Base-by-base conservation (phyloP, 306 rosid genomes). In the Cicer pinnatifidum region DNA sequence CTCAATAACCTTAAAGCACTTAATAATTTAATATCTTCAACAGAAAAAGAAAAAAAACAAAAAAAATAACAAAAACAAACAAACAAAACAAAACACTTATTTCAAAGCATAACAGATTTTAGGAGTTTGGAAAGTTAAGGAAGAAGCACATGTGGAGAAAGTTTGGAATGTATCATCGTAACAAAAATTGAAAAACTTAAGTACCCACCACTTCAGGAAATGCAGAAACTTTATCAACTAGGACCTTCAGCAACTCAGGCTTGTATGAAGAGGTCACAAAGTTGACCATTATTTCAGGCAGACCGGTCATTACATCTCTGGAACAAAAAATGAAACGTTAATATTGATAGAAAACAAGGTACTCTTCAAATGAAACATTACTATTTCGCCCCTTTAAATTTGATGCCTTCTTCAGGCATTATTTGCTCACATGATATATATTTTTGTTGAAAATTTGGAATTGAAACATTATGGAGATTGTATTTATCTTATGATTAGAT, bases 181-280 rank as follows among this genome's bases (percentile, higher is more conserved):
- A 48, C 16, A 40, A 79, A 74, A 44, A 58, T 16, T 80, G 54
- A 52, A 50, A 75, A 73, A 53, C 23, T 8, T 11, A n/a, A 57
- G 59, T 62, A 87, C 98, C 60, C 56, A 93, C 98, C 98, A 93
- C 98, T 91, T 88, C 98, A 71, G 96, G 91, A 77, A 91, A 79
- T 13, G 63, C 82, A 59, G 89, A 81, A 82, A 89, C 82, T 86
- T 82, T 90, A 76, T 88, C 85, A 46, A 89, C 88, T 40, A 93
- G 82, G 75, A 90, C 87, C 86, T 77, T 75, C 82, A 93, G 89
- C 75, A 86, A 83, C 68, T 88, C 91, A 50, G 92, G 92, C 81
- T 85, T 78, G 88, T 89, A 82, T 61, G 96, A 91, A 57, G 98
- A 91, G 71, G 94, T 93, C 87, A 93, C 98, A 75, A 93, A 88